Base-by-base conservation (phyloP, 306 rosid species). In the Malus domestica region DNA sequence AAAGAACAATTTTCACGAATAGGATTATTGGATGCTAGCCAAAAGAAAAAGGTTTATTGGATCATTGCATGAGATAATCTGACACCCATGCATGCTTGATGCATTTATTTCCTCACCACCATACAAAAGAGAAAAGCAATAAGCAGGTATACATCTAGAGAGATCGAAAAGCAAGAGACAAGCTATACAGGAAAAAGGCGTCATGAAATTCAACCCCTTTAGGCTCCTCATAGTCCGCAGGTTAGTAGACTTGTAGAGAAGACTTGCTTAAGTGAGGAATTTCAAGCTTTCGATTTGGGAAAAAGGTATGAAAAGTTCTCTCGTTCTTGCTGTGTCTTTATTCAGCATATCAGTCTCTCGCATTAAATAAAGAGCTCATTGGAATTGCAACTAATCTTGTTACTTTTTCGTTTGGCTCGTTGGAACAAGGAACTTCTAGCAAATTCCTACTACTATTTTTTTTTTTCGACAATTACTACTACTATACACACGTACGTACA, bases 181-280 rank as follows among this genome's bases (percentile, higher is more conserved):
- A 54, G 59, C 59, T 54, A 54, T 40, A 9, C 45, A 40, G 45
- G 10, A 54, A 54, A 54, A 54, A 10, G 62, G 62, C 6, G 86
- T 75, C 82, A 79, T 83, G 4, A 82, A 87, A 85, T 85, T 89
- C 90, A 88, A 88, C 80, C 80, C 84, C 84, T 66, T 80, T 80
- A 85, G 81, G 77, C 81, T 78, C 86, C 89, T 85, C 84, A 22
- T 75, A 89, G 80, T 85, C 87, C 33, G 89, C 46, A 55, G 29
- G 80, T 83, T 83, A 75, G 59, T 75, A 79, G 80, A 40, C 45
- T 40, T 9, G 45, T 40, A 40, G 45, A 8, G 45, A 40, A 38
- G 86, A 72, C 75, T 82, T 84, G 86, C 81, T 80, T 86, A 8
- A 57, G 75, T 67, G 73, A 81, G 61, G 81, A 87, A 80, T 78